Conservation (phyloP, 352 stramenopile species). For the Pythium pyrilobum region DNA sequence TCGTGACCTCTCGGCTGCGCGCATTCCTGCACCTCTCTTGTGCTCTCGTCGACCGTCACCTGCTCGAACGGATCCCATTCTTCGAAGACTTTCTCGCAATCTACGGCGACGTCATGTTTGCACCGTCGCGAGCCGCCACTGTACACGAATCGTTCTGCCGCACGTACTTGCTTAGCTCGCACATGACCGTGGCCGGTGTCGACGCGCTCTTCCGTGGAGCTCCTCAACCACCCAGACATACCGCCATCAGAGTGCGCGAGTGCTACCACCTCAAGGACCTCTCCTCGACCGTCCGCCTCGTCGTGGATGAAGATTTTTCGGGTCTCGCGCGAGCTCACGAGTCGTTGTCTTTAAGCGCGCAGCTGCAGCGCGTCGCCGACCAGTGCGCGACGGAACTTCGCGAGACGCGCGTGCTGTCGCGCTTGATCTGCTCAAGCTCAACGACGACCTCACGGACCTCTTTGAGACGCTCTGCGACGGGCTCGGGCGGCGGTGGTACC, state of each 20-base stretch:
- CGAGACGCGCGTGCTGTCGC: constrained; percentile 25
- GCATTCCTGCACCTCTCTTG: background rate
- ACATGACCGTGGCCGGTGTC: constrained; percentile 21
- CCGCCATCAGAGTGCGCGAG: constrained; percentile 18
- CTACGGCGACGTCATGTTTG: constrained; percentile 28
- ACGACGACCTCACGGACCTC: constrained; percentile 24
- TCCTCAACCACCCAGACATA: background rate
- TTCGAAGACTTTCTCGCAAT: constrained; percentile 23
- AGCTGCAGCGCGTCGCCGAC: no score
- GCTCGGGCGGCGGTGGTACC: constrained; percentile 12
- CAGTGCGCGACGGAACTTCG: constrained; percentile 22
- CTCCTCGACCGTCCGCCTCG: constrained; percentile 18
- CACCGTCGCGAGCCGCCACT: constrained; percentile 21
- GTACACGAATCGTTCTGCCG: constrained; percentile 21
- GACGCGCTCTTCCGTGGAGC: constrained; percentile 19
- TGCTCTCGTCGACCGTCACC: background rate
- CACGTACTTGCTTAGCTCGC: constrained; percentile 24
- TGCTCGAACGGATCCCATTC: constrained; percentile 10
- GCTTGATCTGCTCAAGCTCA: constrained; percentile 27
- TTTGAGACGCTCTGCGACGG: constrained; percentile 27
- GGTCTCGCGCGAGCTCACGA: no score
- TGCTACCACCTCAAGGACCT: constrained; percentile 20
- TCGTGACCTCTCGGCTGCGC: background rate
- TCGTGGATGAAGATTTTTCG: constrained; percentile 21
- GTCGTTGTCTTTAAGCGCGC: no score